Percentiles rank a stretch among this genome's conserved stretches.
These are phyloP conservation scores for Euphrasia confusa DNA, from an alignment of 257 asterid genomes.

Conservation along the genomic window DNA sequence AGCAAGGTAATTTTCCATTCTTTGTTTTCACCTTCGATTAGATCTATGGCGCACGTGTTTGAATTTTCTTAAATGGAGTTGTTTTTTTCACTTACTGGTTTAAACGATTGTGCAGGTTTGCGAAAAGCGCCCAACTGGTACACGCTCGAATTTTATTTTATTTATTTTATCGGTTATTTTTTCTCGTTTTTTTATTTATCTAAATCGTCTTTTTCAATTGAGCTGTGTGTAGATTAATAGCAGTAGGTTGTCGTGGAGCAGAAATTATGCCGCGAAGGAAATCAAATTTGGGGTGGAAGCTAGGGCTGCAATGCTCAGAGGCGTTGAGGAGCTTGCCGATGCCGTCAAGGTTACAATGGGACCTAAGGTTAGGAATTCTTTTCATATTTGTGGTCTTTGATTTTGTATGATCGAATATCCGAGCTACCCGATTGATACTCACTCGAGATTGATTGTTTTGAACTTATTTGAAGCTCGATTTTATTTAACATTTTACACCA, in stretches of 20 bases:
- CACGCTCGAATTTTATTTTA: neutral
- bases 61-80: neutral
- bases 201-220: neutral
- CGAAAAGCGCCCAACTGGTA: conserved; percentile 39
- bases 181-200: neutral
- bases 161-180: neutral
- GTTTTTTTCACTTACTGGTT: neutral
- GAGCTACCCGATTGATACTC: neutral
- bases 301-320: conserved; percentile 52
- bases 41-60: neutral
- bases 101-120: conserved; percentile 28
- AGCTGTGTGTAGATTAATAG: neutral
- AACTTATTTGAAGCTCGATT: too few relatives aligned
- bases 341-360: conserved; percentile 70
- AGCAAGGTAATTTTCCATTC: conserved; percentile 35
- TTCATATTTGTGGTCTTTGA: neutral
- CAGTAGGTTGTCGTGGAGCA: conserved; percentile 39
- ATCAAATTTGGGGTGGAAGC: conserved; percentile 65
- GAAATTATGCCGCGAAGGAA: conserved; percentile 57
- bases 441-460: neutral
- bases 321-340: conserved; percentile 61
- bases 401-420: neutral
- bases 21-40: neutral
- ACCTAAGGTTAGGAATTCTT: conserved; percentile 38
- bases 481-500: too few relatives aligned